Evolutionary conservation across 768 basidiomycete genomes (phyloP), one percentile per base, ranked within the genome.

Genomic region (Collybia sp.): DNA sequence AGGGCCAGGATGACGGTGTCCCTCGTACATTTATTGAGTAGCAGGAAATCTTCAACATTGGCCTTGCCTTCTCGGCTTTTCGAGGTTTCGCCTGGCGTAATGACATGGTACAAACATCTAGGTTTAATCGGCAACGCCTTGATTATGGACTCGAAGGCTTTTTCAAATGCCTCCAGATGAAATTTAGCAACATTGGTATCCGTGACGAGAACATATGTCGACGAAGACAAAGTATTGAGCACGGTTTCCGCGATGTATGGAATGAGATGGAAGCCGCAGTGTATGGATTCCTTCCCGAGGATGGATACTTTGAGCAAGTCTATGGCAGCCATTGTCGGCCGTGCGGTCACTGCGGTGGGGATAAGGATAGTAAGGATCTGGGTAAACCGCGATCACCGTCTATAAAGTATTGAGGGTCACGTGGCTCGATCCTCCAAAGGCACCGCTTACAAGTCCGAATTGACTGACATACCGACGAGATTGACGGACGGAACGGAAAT

Each of bases 21-120:
- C 48, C 96, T 72, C 2, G 94, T 96, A 60, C 93, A 96, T 63
- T 80, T 81, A 57, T 94, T 82, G 13, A 83, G 71, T 46, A 98
- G 72, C 38, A 99, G 71, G 66, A 85, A 97, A 66, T 99, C 95
- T 62, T 98, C 95, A 55, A 98, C 85, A 48, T 83, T 75, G 2
- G 92, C 95, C 65, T 98, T 98, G 45, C 90, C 90, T 53, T 88
- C 78, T 37, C 96, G 76, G 47, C 84, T 87, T 69, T 99, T 99
- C 25, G 89, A 86, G 0, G 84, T 88, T 69, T 99, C 96, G 36
- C 96, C 96, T 0, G 96, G 96, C 0, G 86, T 66, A 47, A 98
- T 80, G 56, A 88, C 73, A 60, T 88, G 79, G 48, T 75, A 77
- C 50, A 98, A 58, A 65, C 96, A 90, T 46, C 92, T 69, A 1